Base-by-base conservation (phyloP, 345 rosid genomes). In the Physaria fendleri region DNA sequence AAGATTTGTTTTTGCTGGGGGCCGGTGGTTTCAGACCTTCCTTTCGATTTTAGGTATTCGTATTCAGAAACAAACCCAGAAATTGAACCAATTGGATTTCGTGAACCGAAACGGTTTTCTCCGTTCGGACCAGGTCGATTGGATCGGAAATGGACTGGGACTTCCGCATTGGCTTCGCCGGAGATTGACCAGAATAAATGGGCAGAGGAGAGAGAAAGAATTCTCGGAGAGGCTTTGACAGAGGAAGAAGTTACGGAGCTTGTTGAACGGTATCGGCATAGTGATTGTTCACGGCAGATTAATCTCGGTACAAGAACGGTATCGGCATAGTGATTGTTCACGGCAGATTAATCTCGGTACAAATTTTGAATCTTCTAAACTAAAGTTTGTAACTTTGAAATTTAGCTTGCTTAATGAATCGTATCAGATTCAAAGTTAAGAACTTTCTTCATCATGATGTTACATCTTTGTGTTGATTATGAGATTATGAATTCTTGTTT, bases 61-160 rank as follows among this genome's bases (percentile, higher is more conserved):
- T 91, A 88, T 53, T 84, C 98, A 6, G 95, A 91, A 81, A 58
- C 80, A 23, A 71, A 79, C 50, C 81, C 85, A 2, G 70, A 20
- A 1, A 47, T 77, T 29, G 64, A 81, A 59, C 96, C 95, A 21
- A 82, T 88, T 32, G 92, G 96, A 41, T 91, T 56, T 57, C 89
- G 98, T 2, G 96, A 91, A 60, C 87, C 94, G 28, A 89, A 82
- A 65, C 76, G 91, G 56, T 91, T 91, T 69, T 88, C 92, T 46
- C 98, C 95, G 0, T 88, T 91, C 38, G 96, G 98, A 8, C 98
- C 96, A 0, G 88, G 95, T 14, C 83, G 88, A 53, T 77, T 91
- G 8, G 85, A 84, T 47, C 69, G 96, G 71, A 75, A 75, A 39
- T 91, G 92, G 98, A 88, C 95, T 0, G 98, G 96, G n/a, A 82